A percentile compares a stretch with the other conserved stretches of the same genome.
These are phyloP conservation scores for Ilex paraguariensis DNA, from an alignment of 305 asterid genomes.

Conservation along the genomic window DNA sequence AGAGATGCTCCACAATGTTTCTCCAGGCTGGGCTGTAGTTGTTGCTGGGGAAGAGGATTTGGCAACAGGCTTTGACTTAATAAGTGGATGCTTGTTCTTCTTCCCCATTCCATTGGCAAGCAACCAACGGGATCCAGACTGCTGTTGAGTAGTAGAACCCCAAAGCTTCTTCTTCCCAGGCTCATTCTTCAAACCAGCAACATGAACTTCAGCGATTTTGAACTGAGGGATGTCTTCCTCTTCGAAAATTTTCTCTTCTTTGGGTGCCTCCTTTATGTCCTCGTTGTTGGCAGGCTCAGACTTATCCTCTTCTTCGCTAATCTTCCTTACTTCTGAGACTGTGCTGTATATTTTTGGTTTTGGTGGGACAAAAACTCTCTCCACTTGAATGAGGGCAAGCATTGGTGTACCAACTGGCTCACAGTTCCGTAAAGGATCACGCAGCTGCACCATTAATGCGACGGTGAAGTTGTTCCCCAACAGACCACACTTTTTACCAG, in stretches of 20 bases:
- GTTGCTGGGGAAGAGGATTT: conserved; percentile 33
- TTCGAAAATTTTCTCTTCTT: conserved; percentile 41
- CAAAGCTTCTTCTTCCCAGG: conserved; percentile 67
- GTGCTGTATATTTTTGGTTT: conserved; percentile 73
- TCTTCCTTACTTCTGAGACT: conserved; percentile 39
- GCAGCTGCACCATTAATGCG: conserved; percentile 94
- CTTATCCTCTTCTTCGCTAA: conserved; percentile 28
- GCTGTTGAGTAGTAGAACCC: conserved; percentile 80
- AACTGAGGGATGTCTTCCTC: conserved; percentile 57
- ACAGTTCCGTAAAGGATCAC: conserved; percentile 81
- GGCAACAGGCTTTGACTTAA: conserved; percentile 57
- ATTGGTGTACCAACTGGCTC: conserved; percentile 95
- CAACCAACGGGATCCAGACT: conserved; percentile 95
- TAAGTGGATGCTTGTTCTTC: conserved; percentile 74
- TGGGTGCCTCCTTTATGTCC: conserved; percentile 28
- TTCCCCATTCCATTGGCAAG: conserved; percentile 99
- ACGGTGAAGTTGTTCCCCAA: conserved; percentile 90
- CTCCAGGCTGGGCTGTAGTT: conserved; percentile 53
- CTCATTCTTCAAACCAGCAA: conserved; percentile 75
- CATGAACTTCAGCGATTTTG: conserved; percentile 78
- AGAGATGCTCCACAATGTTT: conserved; percentile 83
- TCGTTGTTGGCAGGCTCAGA: conserved; percentile 18
- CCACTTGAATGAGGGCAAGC: conserved; percentile 97
- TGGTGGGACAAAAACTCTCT: conserved; percentile 81
- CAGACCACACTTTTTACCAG: conserved; percentile 55